phyloP scores from a whole-genome alignment of 345 rosid species.

The Arabis hirsuta region DNA sequence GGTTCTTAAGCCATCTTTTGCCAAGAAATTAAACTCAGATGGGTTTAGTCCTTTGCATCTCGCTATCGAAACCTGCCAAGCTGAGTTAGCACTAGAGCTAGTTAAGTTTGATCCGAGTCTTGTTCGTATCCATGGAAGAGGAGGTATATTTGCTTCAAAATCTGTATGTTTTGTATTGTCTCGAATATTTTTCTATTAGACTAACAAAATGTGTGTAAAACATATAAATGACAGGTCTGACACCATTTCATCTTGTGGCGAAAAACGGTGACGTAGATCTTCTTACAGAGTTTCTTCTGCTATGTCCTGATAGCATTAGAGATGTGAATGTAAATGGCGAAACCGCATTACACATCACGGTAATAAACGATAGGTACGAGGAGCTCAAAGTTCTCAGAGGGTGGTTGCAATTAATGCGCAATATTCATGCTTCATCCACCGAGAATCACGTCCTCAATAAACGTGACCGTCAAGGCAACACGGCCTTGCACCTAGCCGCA shows the following conservation, averaged over 20 bases:
- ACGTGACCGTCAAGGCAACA: conserved; percentile 31
- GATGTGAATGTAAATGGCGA: conserved; percentile 26
- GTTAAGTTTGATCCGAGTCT: conserved; percentile 28
- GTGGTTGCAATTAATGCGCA: conserved; percentile 1
- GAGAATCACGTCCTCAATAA: conserved; percentile 7
- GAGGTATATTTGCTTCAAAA: not conserved
- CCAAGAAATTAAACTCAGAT: conserved; percentile 13
- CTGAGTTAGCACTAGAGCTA: conserved; percentile 27
- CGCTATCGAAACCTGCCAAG: conserved; percentile 10
- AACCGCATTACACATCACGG: conserved; percentile 35
- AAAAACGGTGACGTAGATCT: not conserved
- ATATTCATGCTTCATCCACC: not conserved
- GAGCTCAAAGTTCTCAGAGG: conserved; percentile 30
- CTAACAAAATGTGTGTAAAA: not conserved
- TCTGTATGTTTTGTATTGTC: not conserved
- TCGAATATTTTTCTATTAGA: not conserved
- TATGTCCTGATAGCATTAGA: conserved; percentile 25
- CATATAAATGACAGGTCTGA: conserved; percentile 6
- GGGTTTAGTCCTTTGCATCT: conserved; percentile 35
- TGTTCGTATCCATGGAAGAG: conserved; percentile 22
- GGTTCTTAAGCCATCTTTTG: conserved; percentile 32
- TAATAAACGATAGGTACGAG: not conserved
- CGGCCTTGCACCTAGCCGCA: conserved; percentile 37
- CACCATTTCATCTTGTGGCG: conserved; percentile 39
- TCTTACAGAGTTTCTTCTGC: conserved; percentile 20